Evolutionary conservation across 768 basidiomycete species (phyloP), one percentile per base, ranked within the genome.

Genomic region (Boletus reticuloceps): DNA sequence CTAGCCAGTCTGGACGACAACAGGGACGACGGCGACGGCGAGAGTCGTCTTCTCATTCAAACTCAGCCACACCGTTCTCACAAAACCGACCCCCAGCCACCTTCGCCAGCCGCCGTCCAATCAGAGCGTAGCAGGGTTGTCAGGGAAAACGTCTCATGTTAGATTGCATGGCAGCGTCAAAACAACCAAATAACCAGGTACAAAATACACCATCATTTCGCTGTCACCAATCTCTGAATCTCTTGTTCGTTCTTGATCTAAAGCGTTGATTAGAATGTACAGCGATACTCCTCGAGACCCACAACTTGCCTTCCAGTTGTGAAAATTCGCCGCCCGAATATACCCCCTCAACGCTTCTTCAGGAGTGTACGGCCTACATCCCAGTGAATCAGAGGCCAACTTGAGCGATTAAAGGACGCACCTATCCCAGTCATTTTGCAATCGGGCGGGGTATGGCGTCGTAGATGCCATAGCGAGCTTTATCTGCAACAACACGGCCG

Each of bases 381-480:
- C 25, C 17, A 32, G 16, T 51, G 19, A 51, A 42, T 31, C 29
- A 54, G 13, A 53, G 6, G 19, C n/a, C 16, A 27, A 17, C 22
- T 38, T 12, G 19, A 44, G 31, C 14, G 47, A 57, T 39, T 17
- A 34, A 51, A 51, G 44, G 7, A 41, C 54, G 56, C 75, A 76
- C 84, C 61, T 65, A 44, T 81, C 63, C 82, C 83, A 87, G 56
- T 3, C 50, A 5, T 27, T 81, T 76, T 44, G 53, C 31, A 89
- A 71, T 38, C 85, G 75, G 3, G 85, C 86, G 14, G 85, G 86
- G 14, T 74, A 69, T 0, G 87, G 86, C 12, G 87, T 84, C 4
- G 82, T 72, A 58, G 85, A 86, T 0, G 84, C 87, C 29, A 89
- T 81, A 1, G 86, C 86, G 38, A 88, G 73, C 58, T 79, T 84